Base-by-base conservation (phyloP, 2,329 filamentous ascomycete genomes). In the Aureobasidium sp. region DNA sequence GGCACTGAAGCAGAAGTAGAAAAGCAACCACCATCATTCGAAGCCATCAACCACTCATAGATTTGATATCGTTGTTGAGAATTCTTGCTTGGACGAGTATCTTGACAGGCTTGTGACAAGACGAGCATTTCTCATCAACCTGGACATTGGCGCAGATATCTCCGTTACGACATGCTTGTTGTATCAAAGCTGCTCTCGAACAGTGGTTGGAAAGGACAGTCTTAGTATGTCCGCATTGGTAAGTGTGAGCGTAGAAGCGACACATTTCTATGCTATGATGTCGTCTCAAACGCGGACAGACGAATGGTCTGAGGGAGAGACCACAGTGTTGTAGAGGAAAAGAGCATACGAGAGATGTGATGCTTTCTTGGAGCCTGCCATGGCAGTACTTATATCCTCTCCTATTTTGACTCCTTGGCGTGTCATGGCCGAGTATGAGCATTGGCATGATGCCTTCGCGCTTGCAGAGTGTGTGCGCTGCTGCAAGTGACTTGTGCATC, bases 201-300 rank as follows among this genome's bases (percentile, higher is more conserved):
- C 72, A 75, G 64, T 70, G 71, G 27, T 65, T 67, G 21, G 72
- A 71, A 62, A 74, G 73, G 55, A 74, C 69, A 11, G 70, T 77
- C 61, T 72, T 69, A 16, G 75, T 77, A 67, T 79, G 77, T 48
- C 76, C 76, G 67, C 77, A 79, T 15, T 69, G 67, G 69, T 79
- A 73, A 3, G 70, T 72, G 70, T 79, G 77, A 52, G 77, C 77
- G 68, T 79, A 77, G 69, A 77, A 79, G 68, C 73, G 76, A 70
- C 77, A 78, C 77, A 79, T 79, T 4, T 29, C 13, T 36, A 15
- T 27, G 32, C 34, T 2, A 11, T 52, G 34, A 4, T 29, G 16
- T 25, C 11, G 32, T 13, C n/a, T 49, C 4, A 3, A 36, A 15
- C 2, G 5, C 3, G 13, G 30, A n/a, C 4, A 36, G 9, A 36